These are phyloP conservation scores for Eucalyptus viminalis DNA, from an alignment of 345 rosid species.

Conservation along the genomic window DNA sequence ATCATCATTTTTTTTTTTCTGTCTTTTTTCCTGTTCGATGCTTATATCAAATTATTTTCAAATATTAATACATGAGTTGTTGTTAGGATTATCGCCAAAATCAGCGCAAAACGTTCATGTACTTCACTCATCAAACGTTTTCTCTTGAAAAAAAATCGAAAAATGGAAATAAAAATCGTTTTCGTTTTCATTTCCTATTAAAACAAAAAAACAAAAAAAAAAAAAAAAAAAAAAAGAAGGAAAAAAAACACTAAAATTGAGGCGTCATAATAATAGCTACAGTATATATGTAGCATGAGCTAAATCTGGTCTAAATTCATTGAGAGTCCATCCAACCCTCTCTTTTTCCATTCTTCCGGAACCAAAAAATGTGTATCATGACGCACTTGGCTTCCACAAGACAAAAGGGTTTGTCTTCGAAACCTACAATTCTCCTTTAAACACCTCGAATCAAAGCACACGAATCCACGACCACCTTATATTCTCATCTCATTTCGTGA, in stretches of 20 bases:
- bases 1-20: background rate
- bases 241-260: background rate
- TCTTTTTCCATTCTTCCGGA: background rate
- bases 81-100: background rate
- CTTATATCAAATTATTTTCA: background rate
- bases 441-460: background rate
- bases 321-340: background rate
- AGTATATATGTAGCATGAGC: background rate
- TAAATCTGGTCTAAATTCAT: background rate
- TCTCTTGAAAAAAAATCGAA: background rate
- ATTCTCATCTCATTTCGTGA: background rate
- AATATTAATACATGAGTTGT: background rate
- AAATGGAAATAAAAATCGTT: background rate
- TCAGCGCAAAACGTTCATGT: background rate
- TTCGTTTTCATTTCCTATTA: background rate
- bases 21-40: background rate
- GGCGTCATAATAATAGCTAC: background rate
- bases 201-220: background rate
- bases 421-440: background rate
- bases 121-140: background rate
- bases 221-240: background rate
- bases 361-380: background rate
- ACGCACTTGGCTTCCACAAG: background rate
- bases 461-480: background rate
- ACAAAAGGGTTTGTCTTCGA: background rate